Evolutionary conservation across 1,284 basidiomycete species (phyloP).

Genomic region (Lentinus polychrous): DNA sequence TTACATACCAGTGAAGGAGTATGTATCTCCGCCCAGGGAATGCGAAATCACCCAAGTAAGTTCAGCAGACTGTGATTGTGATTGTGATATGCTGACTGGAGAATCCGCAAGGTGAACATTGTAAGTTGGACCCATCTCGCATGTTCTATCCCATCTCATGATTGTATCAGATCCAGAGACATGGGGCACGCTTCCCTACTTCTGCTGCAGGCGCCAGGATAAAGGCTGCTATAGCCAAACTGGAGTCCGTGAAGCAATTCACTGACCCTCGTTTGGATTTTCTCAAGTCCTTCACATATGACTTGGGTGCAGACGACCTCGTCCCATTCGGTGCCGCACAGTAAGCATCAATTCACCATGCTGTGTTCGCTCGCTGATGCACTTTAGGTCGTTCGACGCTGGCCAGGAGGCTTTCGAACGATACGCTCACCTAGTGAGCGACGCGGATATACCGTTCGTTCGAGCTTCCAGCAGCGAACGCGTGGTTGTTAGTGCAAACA

Average conservation of each 20-base stretch:
- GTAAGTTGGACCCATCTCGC: conserved; percentile 30
- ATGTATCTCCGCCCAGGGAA: conserved; percentile 35
- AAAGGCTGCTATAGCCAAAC: conserved; percentile 42
- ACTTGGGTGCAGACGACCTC: conserved; percentile 54
- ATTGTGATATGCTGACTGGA: neutral
- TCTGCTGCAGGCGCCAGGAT: conserved; percentile 39
- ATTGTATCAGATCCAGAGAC: conserved; percentile 65
- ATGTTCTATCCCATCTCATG: neutral
- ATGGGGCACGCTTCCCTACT: conserved; percentile 79
- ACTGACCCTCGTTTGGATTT: conserved; percentile 51
- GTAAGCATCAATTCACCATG: conserved; percentile 36
- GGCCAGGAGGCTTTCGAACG: conserved; percentile 43
- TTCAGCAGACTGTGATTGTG: conserved; percentile 1
- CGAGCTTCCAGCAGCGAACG: conserved; percentile 55
- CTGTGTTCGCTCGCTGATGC: neutral
- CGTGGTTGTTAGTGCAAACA: conserved; percentile 60
- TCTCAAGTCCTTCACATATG: conserved; percentile 52
- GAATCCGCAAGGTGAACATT: conserved; percentile 45
- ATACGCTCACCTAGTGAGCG: conserved; percentile 42
- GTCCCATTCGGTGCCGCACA: conserved; percentile 65
- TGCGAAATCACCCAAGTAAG: conserved; percentile 54
- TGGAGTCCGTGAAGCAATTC: conserved; percentile 39
- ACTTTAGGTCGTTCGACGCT: conserved; percentile 40
- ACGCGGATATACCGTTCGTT: conserved; percentile 52
- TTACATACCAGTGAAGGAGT: conserved; percentile 44